phyloP scores from a whole-genome alignment of 2,329 filamentous ascomycete genomes.

The Xylaria sp. region DNA sequence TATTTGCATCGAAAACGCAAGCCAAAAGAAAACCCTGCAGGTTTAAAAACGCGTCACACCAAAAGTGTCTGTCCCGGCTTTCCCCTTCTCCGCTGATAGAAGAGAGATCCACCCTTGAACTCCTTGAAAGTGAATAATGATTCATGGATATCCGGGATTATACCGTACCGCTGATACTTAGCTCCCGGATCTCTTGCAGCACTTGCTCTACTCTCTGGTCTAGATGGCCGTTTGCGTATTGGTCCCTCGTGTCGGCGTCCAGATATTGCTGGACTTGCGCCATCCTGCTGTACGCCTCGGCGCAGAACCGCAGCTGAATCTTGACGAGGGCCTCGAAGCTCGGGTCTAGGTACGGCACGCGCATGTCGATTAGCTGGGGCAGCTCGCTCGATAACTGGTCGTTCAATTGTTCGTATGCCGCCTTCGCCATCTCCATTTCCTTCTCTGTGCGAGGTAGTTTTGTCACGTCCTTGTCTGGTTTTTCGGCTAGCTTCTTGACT shows the following conservation, averaged over 20 bases:
- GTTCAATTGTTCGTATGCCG: conserved; percentile 94
- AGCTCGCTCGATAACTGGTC: conserved; percentile 93
- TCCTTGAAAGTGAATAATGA: conserved; percentile 8
- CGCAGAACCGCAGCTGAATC: conserved; percentile 96
- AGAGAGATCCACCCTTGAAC: conserved; percentile 16
- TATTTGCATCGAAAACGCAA: conserved; percentile 16
- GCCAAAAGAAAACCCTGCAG: neutral
- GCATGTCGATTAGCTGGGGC: conserved; percentile 93
- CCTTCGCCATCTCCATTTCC: conserved; percentile 92
- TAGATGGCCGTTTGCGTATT: conserved; percentile 92
- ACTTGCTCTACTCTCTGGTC: conserved; percentile 94
- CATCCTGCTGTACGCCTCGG: conserved; percentile 97
- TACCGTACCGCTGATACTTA: conserved; percentile 84
- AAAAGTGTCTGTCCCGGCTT: no score
- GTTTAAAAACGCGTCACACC: neutral
- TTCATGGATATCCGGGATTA: no score
- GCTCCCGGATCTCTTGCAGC: conserved; percentile 91
- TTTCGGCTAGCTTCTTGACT: conserved; percentile 96
- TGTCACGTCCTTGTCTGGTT: conserved; percentile 97
- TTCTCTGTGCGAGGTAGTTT: conserved; percentile 96
- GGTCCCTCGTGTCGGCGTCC: conserved; percentile 91
- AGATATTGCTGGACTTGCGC: conserved; percentile 99
- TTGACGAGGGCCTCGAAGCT: conserved; percentile 98
- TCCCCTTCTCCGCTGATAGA: conserved; percentile 9
- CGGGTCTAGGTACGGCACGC: conserved; percentile 95